A percentile compares a stretch with the other conserved stretches of the same genome.
Evolutionary conservation across 2,329 filamentous ascomycete species (phyloP).

Genomic region (Xylariaceae sp.): DNA sequence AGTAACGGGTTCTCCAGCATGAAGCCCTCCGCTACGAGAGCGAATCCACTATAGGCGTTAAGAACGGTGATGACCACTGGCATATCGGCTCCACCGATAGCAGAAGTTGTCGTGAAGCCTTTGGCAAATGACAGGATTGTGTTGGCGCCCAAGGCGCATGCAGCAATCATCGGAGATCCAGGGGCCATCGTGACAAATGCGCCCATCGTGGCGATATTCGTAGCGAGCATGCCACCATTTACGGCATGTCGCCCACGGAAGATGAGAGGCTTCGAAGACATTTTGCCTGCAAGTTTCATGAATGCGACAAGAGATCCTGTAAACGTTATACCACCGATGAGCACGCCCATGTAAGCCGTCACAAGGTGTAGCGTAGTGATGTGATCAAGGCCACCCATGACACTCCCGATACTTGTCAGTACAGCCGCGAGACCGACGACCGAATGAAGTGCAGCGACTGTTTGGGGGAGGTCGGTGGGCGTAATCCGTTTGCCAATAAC

Average conservation of each 20-base stretch:
- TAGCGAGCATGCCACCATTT: conserved; percentile 71
- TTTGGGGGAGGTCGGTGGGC: conserved; percentile 83
- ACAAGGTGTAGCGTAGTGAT: conserved; percentile 79
- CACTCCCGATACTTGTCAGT: conserved; percentile 82
- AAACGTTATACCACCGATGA: conserved; percentile 87
- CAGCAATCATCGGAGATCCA: conserved; percentile 74
- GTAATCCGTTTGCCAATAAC: conserved; percentile 84
- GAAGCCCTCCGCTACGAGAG: conserved; percentile 83
- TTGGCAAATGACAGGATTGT: conserved; percentile 78
- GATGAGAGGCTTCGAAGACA: conserved; percentile 73
- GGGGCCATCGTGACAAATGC: conserved; percentile 80
- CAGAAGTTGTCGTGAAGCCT: conserved; percentile 82
- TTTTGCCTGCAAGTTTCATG: conserved; percentile 77
- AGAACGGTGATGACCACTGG: conserved; percentile 86
- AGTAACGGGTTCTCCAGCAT: conserved; percentile 87
- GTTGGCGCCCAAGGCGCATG: conserved; percentile 73
- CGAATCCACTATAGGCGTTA: conserved; percentile 89
- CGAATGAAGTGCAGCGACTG: conserved; percentile 83
- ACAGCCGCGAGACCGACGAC: conserved; percentile 88
- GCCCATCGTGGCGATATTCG: conserved; percentile 80
- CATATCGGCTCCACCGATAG: conserved; percentile 93
- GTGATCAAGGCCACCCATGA: conserved; percentile 69
- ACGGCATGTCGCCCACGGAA: conserved; percentile 73
- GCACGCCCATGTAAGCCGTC: conserved; percentile 79
- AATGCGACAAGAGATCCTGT: conserved; percentile 89